Evolutionary conservation across 2,329 filamentous ascomycete species (phyloP).

Genomic region (Stachybotrys chartarum): DNA sequence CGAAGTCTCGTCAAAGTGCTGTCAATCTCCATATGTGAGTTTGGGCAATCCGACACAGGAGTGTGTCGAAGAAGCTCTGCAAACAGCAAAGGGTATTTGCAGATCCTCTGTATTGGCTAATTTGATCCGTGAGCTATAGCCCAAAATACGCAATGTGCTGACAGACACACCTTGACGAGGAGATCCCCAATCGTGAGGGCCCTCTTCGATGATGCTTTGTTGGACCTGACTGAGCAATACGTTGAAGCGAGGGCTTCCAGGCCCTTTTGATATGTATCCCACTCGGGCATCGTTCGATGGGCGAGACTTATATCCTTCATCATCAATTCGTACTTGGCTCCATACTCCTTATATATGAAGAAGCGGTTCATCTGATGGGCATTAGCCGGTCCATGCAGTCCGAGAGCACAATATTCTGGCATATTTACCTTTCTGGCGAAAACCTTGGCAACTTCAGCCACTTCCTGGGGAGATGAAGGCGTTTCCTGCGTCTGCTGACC

Average conservation of each 20-base stretch:
- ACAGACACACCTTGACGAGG: slow-evolving; percentile 68
- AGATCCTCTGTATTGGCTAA: slow-evolving; percentile 85
- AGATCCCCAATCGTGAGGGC: slow-evolving; percentile 79
- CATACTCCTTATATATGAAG: slow-evolving; percentile 86
- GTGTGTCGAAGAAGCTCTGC: slow-evolving; percentile 77
- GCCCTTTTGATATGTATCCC: slow-evolving; percentile 76
- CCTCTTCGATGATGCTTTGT: slow-evolving; percentile 58
- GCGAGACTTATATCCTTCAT: slow-evolving; percentile 67
- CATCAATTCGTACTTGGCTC: slow-evolving; percentile 82
- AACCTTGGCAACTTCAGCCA: slow-evolving; percentile 52
- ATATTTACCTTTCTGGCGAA: slow-evolving; percentile 50
- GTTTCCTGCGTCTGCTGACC: slow-evolving; percentile 42
- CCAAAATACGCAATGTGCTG: slow-evolving; percentile 1
- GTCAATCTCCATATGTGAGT: slow-evolving; percentile 73
- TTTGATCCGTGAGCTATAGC: background rate
- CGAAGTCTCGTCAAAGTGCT: slow-evolving; percentile 65
- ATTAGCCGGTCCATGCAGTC: background rate
- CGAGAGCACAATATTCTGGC: background rate
- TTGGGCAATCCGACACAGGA: slow-evolving; percentile 76
- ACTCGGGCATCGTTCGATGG: slow-evolving; percentile 62
- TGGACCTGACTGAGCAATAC: slow-evolving; percentile 60
- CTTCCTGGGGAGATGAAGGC: slow-evolving; percentile 51
- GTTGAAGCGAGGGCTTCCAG: slow-evolving; percentile 76
- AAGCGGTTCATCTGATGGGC: slow-evolving; percentile 65
- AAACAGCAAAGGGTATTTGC: slow-evolving; percentile 85